phyloP scores from a whole-genome alignment of 148 eudicot species.

The Mesembryanthemum crystallinum region DNA sequence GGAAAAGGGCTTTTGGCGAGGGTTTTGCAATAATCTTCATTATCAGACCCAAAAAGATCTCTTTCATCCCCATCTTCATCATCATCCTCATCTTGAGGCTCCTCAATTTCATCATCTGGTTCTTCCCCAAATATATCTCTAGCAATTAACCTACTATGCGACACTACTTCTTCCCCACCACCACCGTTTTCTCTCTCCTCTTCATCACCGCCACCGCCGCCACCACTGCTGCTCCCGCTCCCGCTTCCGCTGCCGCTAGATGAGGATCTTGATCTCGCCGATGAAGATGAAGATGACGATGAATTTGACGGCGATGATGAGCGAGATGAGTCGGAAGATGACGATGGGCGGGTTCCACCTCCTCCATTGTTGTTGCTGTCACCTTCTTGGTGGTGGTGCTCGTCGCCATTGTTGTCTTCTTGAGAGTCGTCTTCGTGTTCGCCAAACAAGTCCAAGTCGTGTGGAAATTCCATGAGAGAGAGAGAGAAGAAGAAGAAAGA shows the following conservation, averaged over 20 bases:
- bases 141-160: conserved; percentile 32
- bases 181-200: conserved; percentile 37
- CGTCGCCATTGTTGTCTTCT: conserved; percentile 15
- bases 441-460: conserved; percentile 67
- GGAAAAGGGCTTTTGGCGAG: conserved; percentile 55
- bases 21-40: conserved; percentile 78
- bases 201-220: conserved; percentile 18
- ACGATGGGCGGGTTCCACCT: conserved; percentile 35
- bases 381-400: conserved; percentile 15
- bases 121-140: conserved; percentile 42
- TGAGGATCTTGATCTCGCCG: conserved; percentile 51
- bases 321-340: conserved; percentile 44
- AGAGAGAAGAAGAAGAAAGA: conserved; percentile 2
- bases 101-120: conserved; percentile 25
- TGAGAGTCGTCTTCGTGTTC: conserved; percentile 39
- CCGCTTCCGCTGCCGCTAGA: conserved; percentile 49
- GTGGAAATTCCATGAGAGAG: conserved; percentile 59
- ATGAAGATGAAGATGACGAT: conserved; percentile 49
- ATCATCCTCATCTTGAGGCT: conserved; percentile 36
- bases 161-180: conserved; percentile 31
- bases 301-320: conserved; percentile 64
- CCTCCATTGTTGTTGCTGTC: conserved; percentile 5
- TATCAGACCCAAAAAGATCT: conserved; percentile 93
- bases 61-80: conserved; percentile 39
- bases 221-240: conserved; percentile 20